These are phyloP conservation scores for Dendrobium chrysotoxum DNA, from an alignment of 106 monocot species.

Conservation along the genomic window DNA sequence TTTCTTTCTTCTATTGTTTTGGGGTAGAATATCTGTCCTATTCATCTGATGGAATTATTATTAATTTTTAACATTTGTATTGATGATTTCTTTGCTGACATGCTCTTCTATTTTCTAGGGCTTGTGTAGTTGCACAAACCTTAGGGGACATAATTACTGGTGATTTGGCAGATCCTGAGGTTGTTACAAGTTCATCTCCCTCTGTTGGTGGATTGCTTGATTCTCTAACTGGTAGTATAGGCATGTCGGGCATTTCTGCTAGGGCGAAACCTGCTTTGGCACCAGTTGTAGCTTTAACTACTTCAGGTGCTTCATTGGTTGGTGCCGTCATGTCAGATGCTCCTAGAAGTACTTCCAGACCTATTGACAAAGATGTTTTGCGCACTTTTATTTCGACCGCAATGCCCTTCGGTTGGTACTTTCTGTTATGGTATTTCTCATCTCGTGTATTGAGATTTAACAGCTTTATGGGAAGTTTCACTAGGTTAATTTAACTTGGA, in stretches of 20 bases:
- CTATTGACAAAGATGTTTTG: constrained; percentile 78
- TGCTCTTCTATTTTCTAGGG: constrained; percentile 25
- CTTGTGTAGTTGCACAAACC: constrained; percentile 72
- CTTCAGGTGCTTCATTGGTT: constrained; percentile 36
- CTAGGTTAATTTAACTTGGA: background rate
- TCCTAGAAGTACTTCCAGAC: constrained; percentile 40
- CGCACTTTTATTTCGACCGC: constrained; percentile 63
- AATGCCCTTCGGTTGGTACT: constrained; percentile 98
- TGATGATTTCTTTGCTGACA: background rate
- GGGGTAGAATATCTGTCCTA: background rate
- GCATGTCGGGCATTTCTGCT: constrained; percentile 67
- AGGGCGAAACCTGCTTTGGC: constrained; percentile 70
- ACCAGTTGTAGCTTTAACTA: constrained; percentile 40
- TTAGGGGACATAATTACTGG: constrained; percentile 83
- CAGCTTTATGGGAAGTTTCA: constrained; percentile 6
- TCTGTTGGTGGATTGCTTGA: constrained; percentile 91
- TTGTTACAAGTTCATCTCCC: constrained; percentile 48
- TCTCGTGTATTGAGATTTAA: constrained; percentile 13
- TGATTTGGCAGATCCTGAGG: constrained; percentile 74
- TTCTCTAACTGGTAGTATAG: constrained; percentile 93
- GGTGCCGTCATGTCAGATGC: constrained; percentile 49
- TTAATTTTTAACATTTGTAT: background rate
- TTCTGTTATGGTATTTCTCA: constrained; percentile 44
- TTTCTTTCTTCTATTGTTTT: background rate
- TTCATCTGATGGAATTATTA: background rate